Evolutionary conservation across 495 filamentous ascomycete species (phyloP).

Genomic region (Hypoxylon fragiforme): DNA sequence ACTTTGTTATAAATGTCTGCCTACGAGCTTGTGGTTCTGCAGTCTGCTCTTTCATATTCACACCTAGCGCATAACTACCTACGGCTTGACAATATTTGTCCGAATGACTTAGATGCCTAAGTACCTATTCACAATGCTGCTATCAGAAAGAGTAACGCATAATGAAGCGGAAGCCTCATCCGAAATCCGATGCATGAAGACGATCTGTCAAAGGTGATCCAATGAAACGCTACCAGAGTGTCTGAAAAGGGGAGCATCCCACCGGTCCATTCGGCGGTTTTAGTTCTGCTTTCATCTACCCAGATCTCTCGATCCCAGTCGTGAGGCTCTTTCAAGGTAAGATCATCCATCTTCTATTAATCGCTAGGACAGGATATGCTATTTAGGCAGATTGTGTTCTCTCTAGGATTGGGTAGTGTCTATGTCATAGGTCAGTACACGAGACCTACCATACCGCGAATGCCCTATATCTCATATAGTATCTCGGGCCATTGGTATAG

Average conservation of each 20-base stretch:
- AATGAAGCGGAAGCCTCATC: conserved; percentile 17
- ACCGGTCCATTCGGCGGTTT: conserved; percentile 24
- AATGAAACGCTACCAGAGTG: conserved; percentile 9
- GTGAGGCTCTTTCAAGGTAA: conserved; percentile 14
- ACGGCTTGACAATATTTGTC: neutral
- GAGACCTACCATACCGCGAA: conserved; percentile 5
- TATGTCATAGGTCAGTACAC: conserved; percentile 16
- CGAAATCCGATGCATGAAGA: conserved; percentile 23
- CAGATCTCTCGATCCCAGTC: conserved; percentile 13
- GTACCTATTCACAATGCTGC: too few relatives aligned
- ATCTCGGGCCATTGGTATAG: conserved; percentile 10
- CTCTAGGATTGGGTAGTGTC: neutral
- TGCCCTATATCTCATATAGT: conserved; percentile 14
- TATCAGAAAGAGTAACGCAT: conserved; percentile 1
- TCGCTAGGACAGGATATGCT: conserved; percentile 12
- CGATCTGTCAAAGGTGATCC: conserved; percentile 7
- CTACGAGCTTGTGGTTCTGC: too few relatives aligned
- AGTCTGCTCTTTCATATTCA: too few relatives aligned
- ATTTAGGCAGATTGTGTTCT: conserved; percentile 29
- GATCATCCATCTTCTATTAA: conserved; percentile 17
- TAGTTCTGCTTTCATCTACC: conserved; percentile 9
- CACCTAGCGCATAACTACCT: too few relatives aligned
- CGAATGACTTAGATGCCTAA: too few relatives aligned
- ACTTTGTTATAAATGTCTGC: too few relatives aligned
- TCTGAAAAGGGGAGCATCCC: conserved; percentile 18